Conservation (phyloP, 2,329 filamentous ascomycete genomes). For the Penicillium hordei region DNA sequence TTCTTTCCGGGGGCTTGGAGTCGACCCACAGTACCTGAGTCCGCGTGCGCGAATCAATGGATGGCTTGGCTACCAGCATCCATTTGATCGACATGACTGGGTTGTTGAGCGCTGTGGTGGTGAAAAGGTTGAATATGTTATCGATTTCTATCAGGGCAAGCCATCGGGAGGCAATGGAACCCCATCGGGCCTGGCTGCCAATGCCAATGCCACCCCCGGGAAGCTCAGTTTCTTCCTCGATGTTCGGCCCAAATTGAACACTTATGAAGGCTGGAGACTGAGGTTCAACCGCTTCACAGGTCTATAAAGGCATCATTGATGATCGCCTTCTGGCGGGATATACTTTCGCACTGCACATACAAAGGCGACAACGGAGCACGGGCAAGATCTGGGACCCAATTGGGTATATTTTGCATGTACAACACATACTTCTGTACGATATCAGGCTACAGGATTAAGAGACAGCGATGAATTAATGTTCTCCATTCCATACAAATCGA, state of each 20-base stretch:
- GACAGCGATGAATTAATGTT: slow-evolving; percentile 24
- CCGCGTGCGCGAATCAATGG: slow-evolving; percentile 82
- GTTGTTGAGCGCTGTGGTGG: slow-evolving; percentile 85
- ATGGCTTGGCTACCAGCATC: slow-evolving; percentile 80
- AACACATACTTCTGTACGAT: slow-evolving; percentile 37
- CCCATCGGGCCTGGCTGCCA: slow-evolving; percentile 30
- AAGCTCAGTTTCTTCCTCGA: slow-evolving; percentile 65
- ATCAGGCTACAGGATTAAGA: slow-evolving; percentile 22
- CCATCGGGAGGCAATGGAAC: slow-evolving; percentile 35
- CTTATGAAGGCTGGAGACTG: slow-evolving; percentile 60
- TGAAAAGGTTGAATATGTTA: slow-evolving; percentile 81
- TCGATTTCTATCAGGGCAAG: slow-evolving; percentile 91
- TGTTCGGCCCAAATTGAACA: slow-evolving; percentile 65
- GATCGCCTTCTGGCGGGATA: neutral
- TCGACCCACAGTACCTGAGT: slow-evolving; percentile 60
- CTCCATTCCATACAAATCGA: slow-evolving; percentile 25
- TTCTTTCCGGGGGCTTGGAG: slow-evolving; percentile 70
- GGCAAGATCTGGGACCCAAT: slow-evolving; percentile 19
- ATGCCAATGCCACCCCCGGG: slow-evolving; percentile 34
- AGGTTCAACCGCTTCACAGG: slow-evolving; percentile 52
- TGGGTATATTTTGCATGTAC: slow-evolving; percentile 38
- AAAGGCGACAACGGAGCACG: slow-evolving; percentile 31
- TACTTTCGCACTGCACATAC: slow-evolving; percentile 18
- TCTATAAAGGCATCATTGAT: slow-evolving; percentile 30
- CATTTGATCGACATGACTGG: slow-evolving; percentile 98